These are phyloP conservation scores for Aspergillus pseudoviridinutans DNA, from an alignment of 2,329 filamentous ascomycete species.

Conservation along the genomic window DNA sequence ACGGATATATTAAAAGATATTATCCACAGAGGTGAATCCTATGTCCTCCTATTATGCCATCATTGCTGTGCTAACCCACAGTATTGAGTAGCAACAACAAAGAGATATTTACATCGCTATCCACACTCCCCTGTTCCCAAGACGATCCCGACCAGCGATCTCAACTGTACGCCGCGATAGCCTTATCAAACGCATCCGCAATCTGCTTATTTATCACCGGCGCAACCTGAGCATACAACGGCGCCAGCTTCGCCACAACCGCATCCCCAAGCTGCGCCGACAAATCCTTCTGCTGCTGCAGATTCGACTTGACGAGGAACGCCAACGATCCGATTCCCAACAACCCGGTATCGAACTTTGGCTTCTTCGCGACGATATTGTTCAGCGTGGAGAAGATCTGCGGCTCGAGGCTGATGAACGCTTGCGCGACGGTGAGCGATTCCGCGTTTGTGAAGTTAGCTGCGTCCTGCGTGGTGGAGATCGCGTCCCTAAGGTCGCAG, in stretches of 20 bases:
- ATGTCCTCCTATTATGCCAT: too few relatives aligned
- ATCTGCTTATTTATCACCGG: constrained; percentile 14
- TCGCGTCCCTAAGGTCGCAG: constrained; percentile 9
- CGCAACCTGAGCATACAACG: constrained; percentile 11
- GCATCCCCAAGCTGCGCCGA: constrained; percentile 11
- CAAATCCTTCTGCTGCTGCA: constrained; percentile 12
- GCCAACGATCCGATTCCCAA: constrained; percentile 14
- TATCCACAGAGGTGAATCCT: too few relatives aligned
- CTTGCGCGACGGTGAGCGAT: constrained; percentile 9
- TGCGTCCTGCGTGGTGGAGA: constrained; percentile 5
- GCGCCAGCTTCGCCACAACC: constrained; percentile 11
- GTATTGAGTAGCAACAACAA: too few relatives aligned
- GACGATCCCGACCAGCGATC: too few relatives aligned
- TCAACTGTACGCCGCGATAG: constrained; percentile 10
- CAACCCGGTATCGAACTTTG: constrained; percentile 14
- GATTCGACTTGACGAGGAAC: constrained; percentile 13
- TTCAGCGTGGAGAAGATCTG: constrained; percentile 15
- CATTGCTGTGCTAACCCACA: too few relatives aligned
- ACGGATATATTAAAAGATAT: too few relatives aligned
- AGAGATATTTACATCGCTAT: too few relatives aligned
- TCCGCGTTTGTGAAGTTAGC: constrained; percentile 15
- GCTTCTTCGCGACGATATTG: constrained; percentile 16
- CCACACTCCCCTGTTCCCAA: too few relatives aligned
- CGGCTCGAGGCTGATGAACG: constrained; percentile 14
- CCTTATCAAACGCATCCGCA: constrained; percentile 11